Percentiles rank a stretch among this genome's conserved stretches.
Evolutionary conservation across 2,329 filamentous ascomycete species (phyloP).

Genomic region (Neonectria ditissima): DNA sequence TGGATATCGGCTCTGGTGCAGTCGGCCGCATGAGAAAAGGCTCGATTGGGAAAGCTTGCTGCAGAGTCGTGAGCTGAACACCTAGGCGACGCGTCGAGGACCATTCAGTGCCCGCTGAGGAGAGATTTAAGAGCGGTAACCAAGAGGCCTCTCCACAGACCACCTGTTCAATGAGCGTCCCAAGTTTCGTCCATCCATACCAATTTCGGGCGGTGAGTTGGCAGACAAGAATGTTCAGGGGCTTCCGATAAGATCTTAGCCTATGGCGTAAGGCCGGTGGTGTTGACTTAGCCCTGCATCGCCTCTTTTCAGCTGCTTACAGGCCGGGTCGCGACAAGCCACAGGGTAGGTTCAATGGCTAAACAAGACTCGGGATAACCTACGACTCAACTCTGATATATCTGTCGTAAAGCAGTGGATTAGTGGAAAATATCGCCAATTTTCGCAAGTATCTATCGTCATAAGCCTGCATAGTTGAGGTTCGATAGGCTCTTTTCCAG

Average conservation of each 20-base stretch:
- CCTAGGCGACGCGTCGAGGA: background rate
- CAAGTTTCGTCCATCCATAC: background rate
- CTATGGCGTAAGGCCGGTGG: background rate
- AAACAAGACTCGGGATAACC: background rate
- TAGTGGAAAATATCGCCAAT: too few relatives aligned
- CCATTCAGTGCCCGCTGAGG: background rate
- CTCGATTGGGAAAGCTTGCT: background rate
- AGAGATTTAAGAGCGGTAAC: background rate
- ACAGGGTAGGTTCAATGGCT: background rate
- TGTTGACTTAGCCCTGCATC: background rate
- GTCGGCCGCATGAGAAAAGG: background rate
- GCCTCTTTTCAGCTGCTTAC: constrained; percentile 3
- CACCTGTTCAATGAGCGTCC: background rate
- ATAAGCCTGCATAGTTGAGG: too few relatives aligned
- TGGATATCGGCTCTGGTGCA: background rate
- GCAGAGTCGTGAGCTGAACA: background rate
- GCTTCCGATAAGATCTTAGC: background rate
- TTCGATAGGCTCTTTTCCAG: too few relatives aligned
- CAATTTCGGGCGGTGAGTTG: background rate
- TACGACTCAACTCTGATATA: background rate
- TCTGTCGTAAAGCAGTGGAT: too few relatives aligned
- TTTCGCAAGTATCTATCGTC: too few relatives aligned
- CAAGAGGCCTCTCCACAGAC: background rate
- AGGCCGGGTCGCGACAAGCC: background rate
- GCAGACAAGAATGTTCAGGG: background rate